Evolutionary conservation across 129 eudicot species (phyloP), one percentile per base, ranked within the genome.

Genomic region (Centrapalus pauciflorus): DNA sequence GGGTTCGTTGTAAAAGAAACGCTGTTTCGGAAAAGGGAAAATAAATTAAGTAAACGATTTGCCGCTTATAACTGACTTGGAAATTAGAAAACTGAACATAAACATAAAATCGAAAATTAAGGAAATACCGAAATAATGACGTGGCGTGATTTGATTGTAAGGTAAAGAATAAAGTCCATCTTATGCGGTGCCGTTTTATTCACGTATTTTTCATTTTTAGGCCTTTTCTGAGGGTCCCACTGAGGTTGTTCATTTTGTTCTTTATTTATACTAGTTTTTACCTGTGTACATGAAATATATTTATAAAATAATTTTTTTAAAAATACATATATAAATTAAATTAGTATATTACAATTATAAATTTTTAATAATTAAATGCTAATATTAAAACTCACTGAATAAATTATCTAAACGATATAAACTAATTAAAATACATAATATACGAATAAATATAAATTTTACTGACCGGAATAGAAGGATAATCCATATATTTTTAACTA

Each of bases 1-100:
- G 30, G 28, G 35, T 66, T 45, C 34, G 64, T 10, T 56, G 72
- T 61, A 35, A 55, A 40, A 21, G 16, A 69, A 29, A 55, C 27
- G 33, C 17, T 69, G n/a, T 40, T 37, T 0, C 1, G 23, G 17
- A 46, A 35, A 4, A 25, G 25, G 17, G 30, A 14, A 23, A 11
- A 4, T 2, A 5, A 21, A 11, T n/a, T n/a, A 38, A 10, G 3
- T 59, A 33, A 52, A 54, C 89, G 74, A 40, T 73, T 73, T 57
- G 89, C 83, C 81, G 81, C 85, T 80, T 77, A 60, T 71, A 69
- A 76, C 73, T 21, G 66, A 64, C 77, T 35, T 23, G 33, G 35
- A 55, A 63, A 3, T 51, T 34, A 19, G 9, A 16, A 32, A n/a
- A n/a, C n/a, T n/a, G n/a, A n/a, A n/a, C n/a, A 33, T 16, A 6